phyloP scores from a whole-genome alignment of 2,329 filamentous ascomycete genomes.

The Hypomyces perniciosus region DNA sequence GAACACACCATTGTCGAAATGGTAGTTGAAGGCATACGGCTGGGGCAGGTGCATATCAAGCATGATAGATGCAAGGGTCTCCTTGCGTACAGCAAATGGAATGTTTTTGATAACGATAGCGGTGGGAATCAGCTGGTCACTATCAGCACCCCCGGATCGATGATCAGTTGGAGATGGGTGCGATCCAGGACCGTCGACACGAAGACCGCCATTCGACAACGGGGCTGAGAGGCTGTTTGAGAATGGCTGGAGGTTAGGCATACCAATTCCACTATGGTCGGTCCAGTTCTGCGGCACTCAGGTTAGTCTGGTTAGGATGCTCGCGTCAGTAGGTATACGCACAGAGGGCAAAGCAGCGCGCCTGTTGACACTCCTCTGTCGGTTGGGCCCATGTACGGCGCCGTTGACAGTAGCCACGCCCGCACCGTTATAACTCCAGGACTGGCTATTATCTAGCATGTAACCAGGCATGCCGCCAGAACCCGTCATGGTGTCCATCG shows the following conservation, averaged over 20 bases:
- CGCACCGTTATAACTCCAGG: constrained; percentile 69
- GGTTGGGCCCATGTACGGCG: constrained; percentile 57
- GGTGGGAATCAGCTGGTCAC: constrained; percentile 91
- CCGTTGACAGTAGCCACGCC: constrained; percentile 59
- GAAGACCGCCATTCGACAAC: constrained; percentile 36
- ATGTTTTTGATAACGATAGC: constrained; percentile 99
- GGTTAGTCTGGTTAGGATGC: constrained; percentile 10
- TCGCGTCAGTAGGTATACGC: constrained; percentile 33
- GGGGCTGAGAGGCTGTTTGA: constrained; percentile 30
- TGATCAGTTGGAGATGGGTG: constrained; percentile 35
- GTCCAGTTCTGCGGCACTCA: constrained; percentile 41
- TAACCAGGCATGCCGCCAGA: constrained; percentile 39
- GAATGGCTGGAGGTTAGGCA: constrained; percentile 34
- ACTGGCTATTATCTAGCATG: constrained; percentile 64
- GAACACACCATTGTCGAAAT: constrained; percentile 98
- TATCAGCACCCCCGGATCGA: constrained; percentile 42
- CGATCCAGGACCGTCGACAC: constrained; percentile 36
- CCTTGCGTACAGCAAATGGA: constrained; percentile 95
- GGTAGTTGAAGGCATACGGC: constrained; percentile 98
- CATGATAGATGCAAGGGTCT: constrained; percentile 90
- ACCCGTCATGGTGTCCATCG: constrained; percentile 43
- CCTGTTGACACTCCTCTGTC: constrained; percentile 50
- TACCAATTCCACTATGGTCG: constrained; percentile 39
- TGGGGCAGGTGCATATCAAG: constrained; percentile 87
- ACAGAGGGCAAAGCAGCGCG: constrained; percentile 67